Percentiles rank a stretch among this genome's conserved stretches.
These are phyloP conservation scores for Schoenoplectus triqueter DNA, from an alignment of 202 grass and related monocot genomes.

Conservation along the genomic window DNA sequence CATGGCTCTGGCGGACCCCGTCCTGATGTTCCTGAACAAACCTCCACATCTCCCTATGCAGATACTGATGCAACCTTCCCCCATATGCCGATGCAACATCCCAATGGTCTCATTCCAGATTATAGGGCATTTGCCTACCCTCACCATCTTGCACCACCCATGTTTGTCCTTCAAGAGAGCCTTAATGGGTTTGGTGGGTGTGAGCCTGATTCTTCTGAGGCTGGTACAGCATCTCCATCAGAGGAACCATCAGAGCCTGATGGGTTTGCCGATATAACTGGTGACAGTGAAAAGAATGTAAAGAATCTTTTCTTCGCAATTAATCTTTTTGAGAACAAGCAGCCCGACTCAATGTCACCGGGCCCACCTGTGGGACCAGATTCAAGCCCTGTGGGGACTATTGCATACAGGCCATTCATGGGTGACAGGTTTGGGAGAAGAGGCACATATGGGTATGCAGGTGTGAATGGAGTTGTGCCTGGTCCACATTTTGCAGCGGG, in stretches of 20 bases:
- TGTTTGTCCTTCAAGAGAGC: slow-evolving; percentile 43
- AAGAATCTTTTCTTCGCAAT: slow-evolving; percentile 59
- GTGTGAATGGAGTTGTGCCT: slow-evolving; percentile 49
- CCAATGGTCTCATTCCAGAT: neutral
- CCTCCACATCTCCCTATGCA: slow-evolving; percentile 25
- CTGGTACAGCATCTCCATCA: neutral
- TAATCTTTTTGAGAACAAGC: slow-evolving; percentile 28
- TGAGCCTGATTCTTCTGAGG: slow-evolving; percentile 15
- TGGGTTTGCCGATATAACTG: slow-evolving; percentile 59
- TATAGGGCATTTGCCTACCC: slow-evolving; percentile 4
- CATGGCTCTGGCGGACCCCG: slow-evolving; percentile 54
- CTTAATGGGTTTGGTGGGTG: neutral
- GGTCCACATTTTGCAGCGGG: slow-evolving; percentile 49
- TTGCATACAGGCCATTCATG: slow-evolving; percentile 16
- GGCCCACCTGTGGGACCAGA: slow-evolving; percentile 17
- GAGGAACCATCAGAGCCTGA: slow-evolving; percentile 41
- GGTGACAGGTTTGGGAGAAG: slow-evolving; percentile 29
- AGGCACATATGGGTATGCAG: slow-evolving; percentile 51
- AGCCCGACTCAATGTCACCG: neutral
- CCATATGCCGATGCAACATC: slow-evolving; percentile 23
- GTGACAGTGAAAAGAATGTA: slow-evolving; percentile 50
- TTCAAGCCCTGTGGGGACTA: neutral
- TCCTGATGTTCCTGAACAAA: slow-evolving; percentile 53
- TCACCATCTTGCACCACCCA: slow-evolving; percentile 1
- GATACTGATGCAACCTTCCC: slow-evolving; percentile 16